Percentiles rank a stretch among this genome's conserved stretches.
phyloP scores from a whole-genome alignment of 1,284 basidiomycete genomes.

The Leccinum angustisporum region DNA sequence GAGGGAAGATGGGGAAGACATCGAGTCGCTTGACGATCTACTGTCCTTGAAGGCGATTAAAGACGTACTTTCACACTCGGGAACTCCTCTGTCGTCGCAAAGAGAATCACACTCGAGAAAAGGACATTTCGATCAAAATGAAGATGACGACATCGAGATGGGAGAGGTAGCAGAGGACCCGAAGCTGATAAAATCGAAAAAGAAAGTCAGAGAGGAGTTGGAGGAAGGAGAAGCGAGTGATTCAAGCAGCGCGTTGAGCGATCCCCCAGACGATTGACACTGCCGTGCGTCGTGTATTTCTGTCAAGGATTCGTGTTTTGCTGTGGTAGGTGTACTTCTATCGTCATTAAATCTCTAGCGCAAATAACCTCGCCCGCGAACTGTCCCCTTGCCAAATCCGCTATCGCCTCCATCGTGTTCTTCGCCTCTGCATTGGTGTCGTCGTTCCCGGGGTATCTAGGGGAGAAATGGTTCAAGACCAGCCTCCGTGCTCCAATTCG shows the following conservation, averaged over 20 bases:
- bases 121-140: constrained; percentile 25
- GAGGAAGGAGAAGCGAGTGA: constrained; percentile 85
- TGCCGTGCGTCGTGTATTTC: constrained; percentile 9
- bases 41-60: constrained; percentile 37
- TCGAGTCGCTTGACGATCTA: constrained; percentile 36
- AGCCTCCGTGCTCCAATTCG: constrained; percentile 65
- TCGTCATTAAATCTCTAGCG: constrained; percentile 70
- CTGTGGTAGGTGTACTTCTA: constrained; percentile 48
- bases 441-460: constrained; percentile 59
- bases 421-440: constrained; percentile 48
- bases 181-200: constrained; percentile 47
- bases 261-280: constrained; percentile 50
- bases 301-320: constrained; percentile 23
- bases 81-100: constrained; percentile 33
- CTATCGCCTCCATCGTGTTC: constrained; percentile 61
- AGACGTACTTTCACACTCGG: constrained; percentile 36
- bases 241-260: constrained; percentile 70
- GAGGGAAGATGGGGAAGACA: constrained; percentile 38
- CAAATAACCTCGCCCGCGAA: constrained; percentile 60
- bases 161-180: constrained; percentile 77
- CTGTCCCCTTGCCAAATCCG: constrained; percentile 49
- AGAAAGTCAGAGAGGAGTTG: constrained; percentile 63
- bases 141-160: constrained; percentile 76
- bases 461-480: constrained; percentile 85
- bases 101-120: constrained; percentile 22